Evolutionary conservation across 23 red algal species (phyloP).

Genomic region (Gracilariopsis chorda): DNA sequence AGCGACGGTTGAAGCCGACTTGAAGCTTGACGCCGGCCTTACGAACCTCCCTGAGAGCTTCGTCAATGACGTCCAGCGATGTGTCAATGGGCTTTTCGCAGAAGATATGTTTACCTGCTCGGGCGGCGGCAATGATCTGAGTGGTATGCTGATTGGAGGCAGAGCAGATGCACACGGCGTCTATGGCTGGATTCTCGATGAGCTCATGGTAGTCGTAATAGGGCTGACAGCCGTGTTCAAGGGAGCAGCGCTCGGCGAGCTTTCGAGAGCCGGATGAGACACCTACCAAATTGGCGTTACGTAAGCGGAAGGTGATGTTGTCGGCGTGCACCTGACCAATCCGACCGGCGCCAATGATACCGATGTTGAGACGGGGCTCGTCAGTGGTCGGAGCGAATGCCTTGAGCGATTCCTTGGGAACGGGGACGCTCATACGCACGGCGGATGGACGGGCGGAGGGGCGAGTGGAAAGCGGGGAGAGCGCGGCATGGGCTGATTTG

Average conservation of each 20-base stretch:
- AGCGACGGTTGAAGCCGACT: constrained; percentile 98
- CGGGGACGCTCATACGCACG: constrained; percentile 26
- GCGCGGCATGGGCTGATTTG: neutral
- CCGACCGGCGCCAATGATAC: constrained; percentile 87
- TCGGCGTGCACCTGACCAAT: constrained; percentile 99
- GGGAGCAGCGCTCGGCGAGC: constrained; percentile 92
- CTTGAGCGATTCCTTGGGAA: constrained; percentile 46
- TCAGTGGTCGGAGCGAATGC: neutral
- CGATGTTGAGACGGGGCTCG: constrained; percentile 65
- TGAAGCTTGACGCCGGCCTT: constrained; percentile 97
- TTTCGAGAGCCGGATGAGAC: constrained; percentile 86
- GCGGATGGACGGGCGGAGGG: neutral
- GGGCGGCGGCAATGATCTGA: constrained; percentile 95
- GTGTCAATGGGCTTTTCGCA: constrained; percentile 99
- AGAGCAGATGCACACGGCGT: constrained; percentile 99
- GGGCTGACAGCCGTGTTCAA: constrained; percentile 86
- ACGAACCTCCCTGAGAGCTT: constrained; percentile 84
- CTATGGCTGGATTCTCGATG: constrained; percentile 83
- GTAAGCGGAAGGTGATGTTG: constrained; percentile 90
- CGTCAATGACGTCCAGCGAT: constrained; percentile 81
- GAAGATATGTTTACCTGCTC: constrained; percentile 99
- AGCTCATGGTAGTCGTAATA: constrained; percentile 95
- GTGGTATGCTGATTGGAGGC: constrained; percentile 90
- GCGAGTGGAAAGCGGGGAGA: neutral
- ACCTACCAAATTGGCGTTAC: constrained; percentile 86